phyloP scores from a whole-genome alignment of 306 rosid genomes.

The Trifolium dubium region DNA sequence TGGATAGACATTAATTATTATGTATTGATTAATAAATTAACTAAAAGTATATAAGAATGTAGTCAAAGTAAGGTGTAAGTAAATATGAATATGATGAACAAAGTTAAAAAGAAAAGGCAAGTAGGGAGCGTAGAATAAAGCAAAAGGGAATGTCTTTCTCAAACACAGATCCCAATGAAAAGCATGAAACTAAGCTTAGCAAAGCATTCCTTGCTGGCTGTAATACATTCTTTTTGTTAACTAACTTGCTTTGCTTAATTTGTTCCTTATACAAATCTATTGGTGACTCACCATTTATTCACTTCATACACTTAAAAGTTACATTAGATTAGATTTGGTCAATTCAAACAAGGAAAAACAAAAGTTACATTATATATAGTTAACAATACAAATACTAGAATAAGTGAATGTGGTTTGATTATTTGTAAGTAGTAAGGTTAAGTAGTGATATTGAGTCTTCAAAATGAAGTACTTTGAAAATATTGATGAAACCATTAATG shows the following conservation, averaged over 20 bases:
- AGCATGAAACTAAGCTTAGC: slow-evolving; percentile 58
- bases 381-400: slow-evolving; percentile 31
- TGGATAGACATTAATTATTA: background rate
- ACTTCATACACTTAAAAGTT: background rate
- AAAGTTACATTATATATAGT: background rate
- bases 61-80: slow-evolving; percentile 9
- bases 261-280: slow-evolving; percentile 52
- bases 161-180: slow-evolving; percentile 85
- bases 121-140: slow-evolving; percentile 51
- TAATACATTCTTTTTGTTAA: slow-evolving; percentile 75
- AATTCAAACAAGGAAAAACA: slow-evolving; percentile 35
- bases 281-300: slow-evolving; percentile 37
- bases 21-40: slow-evolving; percentile 4
- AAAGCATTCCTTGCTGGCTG: slow-evolving; percentile 52
- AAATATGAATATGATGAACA: too few species aligned
- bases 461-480: slow-evolving; percentile 4
- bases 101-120: slow-evolving; percentile 26
- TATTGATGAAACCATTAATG: slow-evolving; percentile 34
- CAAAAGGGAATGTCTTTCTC: slow-evolving; percentile 79
- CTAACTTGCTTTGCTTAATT: slow-evolving; percentile 49
- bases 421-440: slow-evolving; percentile 34
- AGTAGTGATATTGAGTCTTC: slow-evolving; percentile 22
- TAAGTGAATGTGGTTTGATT: too few species aligned
- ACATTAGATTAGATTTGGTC: too few species aligned
- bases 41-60: background rate